Conservation (phyloP, 1,284 basidiomycete species). For the Cryptococcus sp. region DNA sequence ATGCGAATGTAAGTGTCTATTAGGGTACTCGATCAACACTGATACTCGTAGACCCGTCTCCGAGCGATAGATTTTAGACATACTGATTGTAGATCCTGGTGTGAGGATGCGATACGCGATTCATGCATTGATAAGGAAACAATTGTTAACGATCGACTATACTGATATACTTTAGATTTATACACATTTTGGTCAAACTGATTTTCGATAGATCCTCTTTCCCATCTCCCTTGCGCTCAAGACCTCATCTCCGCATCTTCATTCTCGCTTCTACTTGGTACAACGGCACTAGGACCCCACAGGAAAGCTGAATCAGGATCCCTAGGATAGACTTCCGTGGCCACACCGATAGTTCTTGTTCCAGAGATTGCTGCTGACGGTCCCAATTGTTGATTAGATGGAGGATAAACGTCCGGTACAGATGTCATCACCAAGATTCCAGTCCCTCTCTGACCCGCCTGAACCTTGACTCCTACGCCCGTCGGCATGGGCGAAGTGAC, state of each 20-base stretch:
- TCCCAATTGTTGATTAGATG: constrained; percentile 1
- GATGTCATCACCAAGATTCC: constrained; percentile 11
- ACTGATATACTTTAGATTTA: too few relatives aligned
- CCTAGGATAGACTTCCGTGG: constrained; percentile 27
- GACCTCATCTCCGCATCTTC: not conserved
- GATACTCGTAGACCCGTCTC: too few relatives aligned
- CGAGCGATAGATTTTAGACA: too few relatives aligned
- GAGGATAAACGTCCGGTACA: constrained; percentile 22
- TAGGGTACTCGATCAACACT: too few relatives aligned
- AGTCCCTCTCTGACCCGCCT: constrained; percentile 3
- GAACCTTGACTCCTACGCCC: constrained; percentile 6
- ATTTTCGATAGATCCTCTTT: too few relatives aligned
- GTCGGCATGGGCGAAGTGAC: not conserved
- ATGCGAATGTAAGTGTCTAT: too few relatives aligned
- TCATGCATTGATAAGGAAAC: not conserved
- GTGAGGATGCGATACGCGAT: not conserved
- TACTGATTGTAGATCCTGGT: not conserved
- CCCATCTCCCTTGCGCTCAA: not conserved
- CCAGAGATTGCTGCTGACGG: not conserved
- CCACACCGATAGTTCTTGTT: constrained; percentile 2
- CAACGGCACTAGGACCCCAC: constrained; percentile 3
- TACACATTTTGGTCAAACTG: too few relatives aligned
- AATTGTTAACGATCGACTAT: too few relatives aligned
- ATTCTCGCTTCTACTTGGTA: not conserved
- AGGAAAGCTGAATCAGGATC: constrained; percentile 24